Evolutionary conservation across 2,329 filamentous ascomycete genomes (phyloP), one percentile per base, ranked within the genome.

Genomic region (Microdochium nivale): DNA sequence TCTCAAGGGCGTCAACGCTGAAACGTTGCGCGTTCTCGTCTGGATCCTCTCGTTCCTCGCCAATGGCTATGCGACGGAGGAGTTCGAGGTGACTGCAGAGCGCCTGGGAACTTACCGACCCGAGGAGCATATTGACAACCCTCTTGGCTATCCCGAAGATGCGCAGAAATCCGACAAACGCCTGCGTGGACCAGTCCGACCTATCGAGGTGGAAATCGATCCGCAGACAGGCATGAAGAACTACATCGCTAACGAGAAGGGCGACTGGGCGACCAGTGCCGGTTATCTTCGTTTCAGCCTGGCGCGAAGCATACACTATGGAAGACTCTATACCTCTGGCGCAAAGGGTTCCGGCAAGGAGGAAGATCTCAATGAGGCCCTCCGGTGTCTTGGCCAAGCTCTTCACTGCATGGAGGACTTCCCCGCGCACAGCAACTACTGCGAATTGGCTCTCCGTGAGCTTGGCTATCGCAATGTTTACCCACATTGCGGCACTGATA

Each of bases 141-240:
- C 88, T 9, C 85, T 88, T 56, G 87, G 87, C 56, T 95, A 96
- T 64, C 89, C 88, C 48, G 90, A 97, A 60, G 94, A 99, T 70
- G 94, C 94, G 4, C 81, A 89, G 54, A 81, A 87, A 60, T 90
- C 82, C 62, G 94, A 97, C 65, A 71, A 78, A 35, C 85, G 94
- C 25, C 81, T 97, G 8, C 86, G 94, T 49, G 87, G 84, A 1
- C 91, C 91, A 0, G 83, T 97, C 9, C 73, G 81, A 54, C 78
- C 79, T 3, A 68, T 80, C 40, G 88, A 94, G 63, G 80, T 88
- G 21, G 83, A 88, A 54, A 80, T 94, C 52, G 88, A 94, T 61
- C 71, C 72, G 32, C 72, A 79, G 5, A 94, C 88, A 1, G 91
- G 91, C n/a, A 96, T 99, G 92, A 99, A 97, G 70, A 97, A 97